These are phyloP conservation scores for Halocafeteria seosinensis DNA, from an alignment of 108 stramenopile species.

Conservation along the genomic window DNA sequence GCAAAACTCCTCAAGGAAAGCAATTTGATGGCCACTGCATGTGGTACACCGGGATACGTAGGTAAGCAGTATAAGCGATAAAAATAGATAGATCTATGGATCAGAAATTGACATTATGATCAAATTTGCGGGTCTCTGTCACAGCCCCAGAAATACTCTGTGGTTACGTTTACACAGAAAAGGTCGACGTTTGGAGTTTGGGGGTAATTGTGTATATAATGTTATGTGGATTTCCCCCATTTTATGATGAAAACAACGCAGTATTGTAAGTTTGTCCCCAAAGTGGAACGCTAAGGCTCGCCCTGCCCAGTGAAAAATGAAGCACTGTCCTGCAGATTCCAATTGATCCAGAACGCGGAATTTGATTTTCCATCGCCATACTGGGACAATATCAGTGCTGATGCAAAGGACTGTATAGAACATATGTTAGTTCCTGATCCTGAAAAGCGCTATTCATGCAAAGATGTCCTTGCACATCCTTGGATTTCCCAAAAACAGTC, in stretches of 20 bases:
- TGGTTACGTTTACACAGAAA: conserved; percentile 58
- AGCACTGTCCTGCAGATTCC: too few species aligned
- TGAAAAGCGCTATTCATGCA: background rate
- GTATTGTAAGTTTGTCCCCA: too few species aligned
- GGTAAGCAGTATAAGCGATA: too few species aligned
- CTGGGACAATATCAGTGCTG: conserved; percentile 20
- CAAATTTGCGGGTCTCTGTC: too few species aligned
- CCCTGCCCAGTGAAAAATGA: too few species aligned
- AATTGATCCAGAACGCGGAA: conserved; percentile 21
- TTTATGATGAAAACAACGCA: conserved; percentile 71
- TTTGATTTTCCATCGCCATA: conserved; percentile 24
- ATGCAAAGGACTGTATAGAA: conserved; percentile 17
- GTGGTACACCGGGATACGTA: conserved; percentile 81
- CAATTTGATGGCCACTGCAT: conserved; percentile 64
- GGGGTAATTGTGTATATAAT: conserved; percentile 89
- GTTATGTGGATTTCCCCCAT: conserved; percentile 89
- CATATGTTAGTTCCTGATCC: conserved; percentile 17
- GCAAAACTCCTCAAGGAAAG: conserved; percentile 57
- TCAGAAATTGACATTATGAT: background rate
- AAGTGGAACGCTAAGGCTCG: too few species aligned
- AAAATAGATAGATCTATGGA: too few species aligned
- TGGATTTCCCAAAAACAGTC: background rate
- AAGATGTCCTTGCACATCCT: conserved; percentile 15
- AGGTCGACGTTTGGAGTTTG: conserved; percentile 77
- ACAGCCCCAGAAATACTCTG: conserved; percentile 75